Evolutionary conservation across 495 filamentous ascomycete species (phyloP).

Genomic region (Rostrohypoxylon terebratum): DNA sequence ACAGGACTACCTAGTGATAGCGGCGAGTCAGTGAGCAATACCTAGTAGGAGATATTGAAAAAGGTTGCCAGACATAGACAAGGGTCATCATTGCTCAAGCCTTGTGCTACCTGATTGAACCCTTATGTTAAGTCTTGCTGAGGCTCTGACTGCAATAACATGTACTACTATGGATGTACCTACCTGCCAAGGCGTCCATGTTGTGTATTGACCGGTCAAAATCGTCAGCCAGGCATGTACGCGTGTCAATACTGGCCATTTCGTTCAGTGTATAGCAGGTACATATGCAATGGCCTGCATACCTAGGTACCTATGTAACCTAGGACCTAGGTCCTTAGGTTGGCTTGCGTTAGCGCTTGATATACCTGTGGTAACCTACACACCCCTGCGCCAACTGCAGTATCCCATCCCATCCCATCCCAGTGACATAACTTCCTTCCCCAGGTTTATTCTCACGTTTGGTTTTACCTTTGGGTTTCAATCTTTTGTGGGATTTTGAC

Average conservation of each 20-base stretch:
- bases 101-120: too few relatives aligned
- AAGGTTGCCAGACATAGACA: conserved; percentile 25
- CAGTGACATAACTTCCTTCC: conserved; percentile 2
- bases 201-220: conserved; percentile 21
- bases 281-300: conserved; percentile 18
- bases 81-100: conserved; percentile 26
- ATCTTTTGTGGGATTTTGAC: conserved; percentile 16
- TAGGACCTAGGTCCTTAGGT: background rate
- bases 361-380: conserved; percentile 9
- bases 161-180: background rate
- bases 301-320: too few relatives aligned
- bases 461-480: conserved; percentile 17
- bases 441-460: conserved; percentile 29
- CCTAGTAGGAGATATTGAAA: conserved; percentile 13
- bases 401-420: conserved; percentile 1
- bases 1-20: background rate
- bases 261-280: conserved; percentile 15
- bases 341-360: conserved; percentile 1
- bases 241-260: conserved; percentile 1
- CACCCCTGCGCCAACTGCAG: conserved; percentile 1
- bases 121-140: conserved; percentile 24
- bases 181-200: background rate
- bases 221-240: background rate
- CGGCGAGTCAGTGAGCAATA: background rate
- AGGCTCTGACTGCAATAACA: conserved; percentile 30